Conservation (phyloP, 805 yeast genomes). For the Yamadazyma sp. region DNA sequence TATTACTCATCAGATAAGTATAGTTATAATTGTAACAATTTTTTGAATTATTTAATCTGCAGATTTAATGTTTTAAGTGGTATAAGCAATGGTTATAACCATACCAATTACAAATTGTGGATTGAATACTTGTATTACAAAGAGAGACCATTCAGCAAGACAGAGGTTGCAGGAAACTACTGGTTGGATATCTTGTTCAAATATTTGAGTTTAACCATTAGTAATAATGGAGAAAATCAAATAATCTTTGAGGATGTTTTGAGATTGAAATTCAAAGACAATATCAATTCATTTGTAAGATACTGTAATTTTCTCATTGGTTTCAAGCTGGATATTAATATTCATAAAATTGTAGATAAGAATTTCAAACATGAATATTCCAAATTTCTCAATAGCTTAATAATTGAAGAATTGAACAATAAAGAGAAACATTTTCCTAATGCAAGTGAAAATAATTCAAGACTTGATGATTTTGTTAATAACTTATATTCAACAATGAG, state of each 20-base stretch:
- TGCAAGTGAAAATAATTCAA: constrained; percentile 19
- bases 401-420: constrained; percentile 12
- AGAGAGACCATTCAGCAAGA: constrained; percentile 20
- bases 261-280: constrained; percentile 23
- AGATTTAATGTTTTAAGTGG: constrained; percentile 34
- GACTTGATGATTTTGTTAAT: constrained; percentile 25
- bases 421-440: constrained; percentile 25
- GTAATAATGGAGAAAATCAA: constrained; percentile 16
- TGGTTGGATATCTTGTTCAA: constrained; percentile 32
- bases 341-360: constrained; percentile 8
- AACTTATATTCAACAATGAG: constrained; percentile 30
- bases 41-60: constrained; percentile 29
- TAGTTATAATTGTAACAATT: constrained; percentile 17
- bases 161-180: constrained; percentile 30
- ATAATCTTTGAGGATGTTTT: constrained; percentile 15
- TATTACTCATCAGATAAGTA: constrained; percentile 11
- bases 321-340: constrained; percentile 10
- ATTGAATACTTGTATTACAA: constrained; percentile 23
- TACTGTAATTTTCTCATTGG: constrained; percentile 25
- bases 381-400: constrained; percentile 19
- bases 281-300: constrained; percentile 22
- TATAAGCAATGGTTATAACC: constrained; percentile 13
- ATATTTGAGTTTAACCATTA: constrained; percentile 15
- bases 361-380: constrained; percentile 26
- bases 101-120: constrained; percentile 22